These are phyloP conservation scores for Larix kaempferi DNA, from an alignment of 75 land plant species.

Conservation along the genomic window DNA sequence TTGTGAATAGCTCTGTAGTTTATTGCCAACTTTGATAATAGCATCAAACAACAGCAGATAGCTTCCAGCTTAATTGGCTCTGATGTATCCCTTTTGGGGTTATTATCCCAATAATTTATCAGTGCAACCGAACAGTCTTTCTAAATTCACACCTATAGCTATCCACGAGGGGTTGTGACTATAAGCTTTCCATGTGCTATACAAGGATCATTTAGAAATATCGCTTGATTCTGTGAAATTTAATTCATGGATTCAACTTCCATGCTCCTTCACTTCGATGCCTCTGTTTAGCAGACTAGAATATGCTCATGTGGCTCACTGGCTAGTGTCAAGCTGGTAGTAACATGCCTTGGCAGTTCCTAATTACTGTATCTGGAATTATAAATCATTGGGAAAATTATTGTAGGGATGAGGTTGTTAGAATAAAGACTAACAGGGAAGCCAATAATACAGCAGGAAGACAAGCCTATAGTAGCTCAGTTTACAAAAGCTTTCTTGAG, in stretches of 20 bases:
- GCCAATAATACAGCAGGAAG: not conserved
- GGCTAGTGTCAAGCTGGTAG: too few species aligned
- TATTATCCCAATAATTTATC: not conserved
- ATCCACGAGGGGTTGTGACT: not conserved
- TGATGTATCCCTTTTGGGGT: not conserved
- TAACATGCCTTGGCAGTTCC: not conserved
- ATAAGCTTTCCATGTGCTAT: not conserved
- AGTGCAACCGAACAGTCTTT: not conserved
- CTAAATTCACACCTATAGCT: not conserved
- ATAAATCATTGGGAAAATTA: not conserved
- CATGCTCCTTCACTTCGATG: too few species aligned
- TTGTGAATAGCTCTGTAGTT: too few species aligned
- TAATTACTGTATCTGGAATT: not conserved
- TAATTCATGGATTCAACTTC: too few species aligned
- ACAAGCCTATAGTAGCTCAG: not conserved
- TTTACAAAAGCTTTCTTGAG: not conserved
- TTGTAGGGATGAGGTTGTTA: not conserved
- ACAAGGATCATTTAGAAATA: not conserved
- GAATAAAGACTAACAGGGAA: not conserved
- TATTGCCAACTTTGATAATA: not conserved
- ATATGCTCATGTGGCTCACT: too few species aligned
- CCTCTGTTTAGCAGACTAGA: too few species aligned
- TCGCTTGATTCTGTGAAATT: too few species aligned
- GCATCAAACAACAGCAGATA: not conserved
- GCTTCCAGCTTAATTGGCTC: not conserved